A percentile compares a stretch with the other conserved stretches of the same genome.
phyloP scores from a whole-genome alignment of 1,284 basidiomycete genomes.

The Ceratobasidium sp. region DNA sequence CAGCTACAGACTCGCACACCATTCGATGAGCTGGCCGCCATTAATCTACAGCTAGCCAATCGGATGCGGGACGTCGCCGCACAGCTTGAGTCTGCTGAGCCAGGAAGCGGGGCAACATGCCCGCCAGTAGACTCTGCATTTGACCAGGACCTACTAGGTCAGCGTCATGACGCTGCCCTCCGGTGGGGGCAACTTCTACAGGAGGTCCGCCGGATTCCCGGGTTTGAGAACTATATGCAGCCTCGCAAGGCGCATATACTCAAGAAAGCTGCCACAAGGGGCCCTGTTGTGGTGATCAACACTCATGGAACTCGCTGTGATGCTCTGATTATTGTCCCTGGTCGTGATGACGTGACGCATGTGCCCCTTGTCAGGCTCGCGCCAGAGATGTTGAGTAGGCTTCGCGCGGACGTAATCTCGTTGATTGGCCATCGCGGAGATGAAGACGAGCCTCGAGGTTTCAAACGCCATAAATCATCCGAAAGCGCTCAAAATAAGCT shows the following conservation, averaged over 20 bases:
- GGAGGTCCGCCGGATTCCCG: neutral
- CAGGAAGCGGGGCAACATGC: neutral
- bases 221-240: conserved; percentile 10
- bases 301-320: conserved; percentile 5
- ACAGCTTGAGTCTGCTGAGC: neutral
- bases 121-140: too few species aligned
- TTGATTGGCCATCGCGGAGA: too few species aligned
- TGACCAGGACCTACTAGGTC: too few species aligned
- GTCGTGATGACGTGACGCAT: neutral
- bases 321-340: conserved; percentile 1
- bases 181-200: too few species aligned
- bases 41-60: neutral
- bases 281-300: conserved; percentile 2
- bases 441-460: too few species aligned
- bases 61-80: neutral
- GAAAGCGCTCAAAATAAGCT: too few species aligned
- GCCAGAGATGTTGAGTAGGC: too few species aligned
- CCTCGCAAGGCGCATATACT: conserved; percentile 16
- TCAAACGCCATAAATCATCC: too few species aligned
- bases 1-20: conserved; percentile 12
- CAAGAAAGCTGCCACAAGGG: neutral
- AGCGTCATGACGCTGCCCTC: too few species aligned
- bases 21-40: neutral
- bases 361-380: neutral
- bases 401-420: too few species aligned